Base-by-base conservation (phyloP, 441 rosid genomes). In the Pelargonium exstipulatum region DNA sequence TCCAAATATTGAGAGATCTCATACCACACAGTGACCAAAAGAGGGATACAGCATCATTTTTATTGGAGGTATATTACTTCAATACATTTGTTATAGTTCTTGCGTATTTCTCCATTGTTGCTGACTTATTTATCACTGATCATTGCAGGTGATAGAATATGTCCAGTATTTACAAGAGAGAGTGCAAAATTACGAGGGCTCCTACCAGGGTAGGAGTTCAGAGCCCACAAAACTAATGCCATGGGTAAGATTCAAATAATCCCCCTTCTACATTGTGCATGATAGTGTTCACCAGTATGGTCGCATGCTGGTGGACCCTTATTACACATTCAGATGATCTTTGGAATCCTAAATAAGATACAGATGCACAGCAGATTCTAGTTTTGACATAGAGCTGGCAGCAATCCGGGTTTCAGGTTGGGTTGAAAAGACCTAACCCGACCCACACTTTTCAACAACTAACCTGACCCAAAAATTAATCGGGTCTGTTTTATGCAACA, bases 141-240 rank as follows among this genome's bases (percentile, higher is more conserved):
- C 42, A 29, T 69, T 80, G 70, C 81, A 88, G 94, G 90, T 88
- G 64, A 88, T 88, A 46, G 90, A 85, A 68, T 83, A 88, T 66
- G 91, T 86, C 3, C 89, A 76, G 70, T 83, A 67, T 79, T 66
- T 88, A 78, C 90, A 88, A 71, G 91, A 84, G 61, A 88, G 79
- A 17, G 78, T 87, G 71, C 84, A 88, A 58, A 88, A 84, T 64
- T 83, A 81, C 57, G 94, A 88, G 79, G 91, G 85, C 48, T 77
- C 94, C 2, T 84, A 85, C 76, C 86, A 84, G 46, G 90, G 86
- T 17, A 86, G 94, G 91, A 79, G 70, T 74, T 76, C 86, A 2
- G 94, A 88, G 65, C 86, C 90, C 64, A 78, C 87, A n/a, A 88
- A 88, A 74, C 80, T 88, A 79, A 77, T 83, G 57, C 94, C 94